phyloP scores from a whole-genome alignment of 75 land plant species.

The Chamaecyparis obtusa region DNA sequence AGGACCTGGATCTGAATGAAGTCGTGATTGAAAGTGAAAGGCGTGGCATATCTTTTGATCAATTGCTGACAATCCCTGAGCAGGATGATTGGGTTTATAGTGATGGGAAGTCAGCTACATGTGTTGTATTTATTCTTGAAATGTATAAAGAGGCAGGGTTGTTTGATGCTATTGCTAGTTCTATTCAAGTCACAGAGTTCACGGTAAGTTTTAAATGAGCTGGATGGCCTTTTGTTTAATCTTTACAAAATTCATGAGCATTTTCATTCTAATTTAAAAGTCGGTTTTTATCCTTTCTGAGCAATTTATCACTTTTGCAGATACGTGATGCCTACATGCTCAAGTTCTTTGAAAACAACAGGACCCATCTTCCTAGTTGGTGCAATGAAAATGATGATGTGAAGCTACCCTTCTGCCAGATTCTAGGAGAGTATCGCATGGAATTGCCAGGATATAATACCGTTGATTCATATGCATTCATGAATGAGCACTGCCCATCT shows the following conservation, averaged over 20 bases:
- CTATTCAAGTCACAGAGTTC: constrained; percentile 95
- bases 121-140: constrained; percentile 90
- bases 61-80: constrained; percentile 84
- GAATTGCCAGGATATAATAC: constrained; percentile 91
- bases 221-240: not conserved
- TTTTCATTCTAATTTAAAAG: not conserved
- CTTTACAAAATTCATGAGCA: constrained; percentile 1
- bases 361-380: constrained; percentile 84
- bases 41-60: constrained; percentile 77
- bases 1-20: constrained; percentile 71
- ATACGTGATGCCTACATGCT: constrained; percentile 92
- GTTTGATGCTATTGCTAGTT: constrained; percentile 60
- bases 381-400: constrained; percentile 65
- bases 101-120: constrained; percentile 93
- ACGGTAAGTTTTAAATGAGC: constrained; percentile 53
- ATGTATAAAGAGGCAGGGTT: constrained; percentile 96
- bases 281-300: not conserved
- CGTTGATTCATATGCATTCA: constrained; percentile 72
- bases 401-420: constrained; percentile 82
- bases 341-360: constrained; percentile 73
- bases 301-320: constrained; percentile 35
- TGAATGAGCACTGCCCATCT: constrained; percentile 93
- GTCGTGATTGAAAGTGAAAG: constrained; percentile 76
- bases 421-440: constrained; percentile 81
- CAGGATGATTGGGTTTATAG: constrained; percentile 85